Percentiles rank a stretch among this genome's conserved stretches.
These are phyloP conservation scores for Fusarium sp. DNA, from an alignment of 2,329 filamentous ascomycete species.

Conservation along the genomic window DNA sequence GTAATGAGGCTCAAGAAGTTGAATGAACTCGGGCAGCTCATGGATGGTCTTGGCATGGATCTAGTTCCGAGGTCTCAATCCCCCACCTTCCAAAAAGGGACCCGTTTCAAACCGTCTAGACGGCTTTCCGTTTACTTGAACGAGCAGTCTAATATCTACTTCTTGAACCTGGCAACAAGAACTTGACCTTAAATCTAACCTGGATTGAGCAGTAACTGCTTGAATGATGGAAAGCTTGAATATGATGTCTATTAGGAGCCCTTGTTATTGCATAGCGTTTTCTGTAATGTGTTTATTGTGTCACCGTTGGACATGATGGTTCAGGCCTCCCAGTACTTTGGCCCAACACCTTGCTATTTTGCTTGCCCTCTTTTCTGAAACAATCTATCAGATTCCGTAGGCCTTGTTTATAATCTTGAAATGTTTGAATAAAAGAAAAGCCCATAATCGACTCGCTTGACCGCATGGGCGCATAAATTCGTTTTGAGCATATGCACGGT, in stretches of 20 bases:
- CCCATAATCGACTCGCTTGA: not conserved
- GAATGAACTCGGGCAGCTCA: not conserved
- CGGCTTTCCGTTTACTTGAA: not conserved
- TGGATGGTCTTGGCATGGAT: not conserved
- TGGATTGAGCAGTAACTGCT: not conserved
- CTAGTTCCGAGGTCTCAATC: not conserved
- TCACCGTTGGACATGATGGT: not conserved
- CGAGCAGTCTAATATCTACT: not conserved
- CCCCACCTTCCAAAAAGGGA: not conserved
- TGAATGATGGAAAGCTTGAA: not conserved
- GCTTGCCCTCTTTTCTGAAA: not conserved
- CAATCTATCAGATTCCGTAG: not conserved
- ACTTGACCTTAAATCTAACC: not conserved
- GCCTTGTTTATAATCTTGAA: not conserved
- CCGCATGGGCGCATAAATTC: not conserved
- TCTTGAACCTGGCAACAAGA: not conserved
- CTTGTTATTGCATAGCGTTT: not conserved
- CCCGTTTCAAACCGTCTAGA: not conserved
- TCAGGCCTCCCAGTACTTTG: not conserved
- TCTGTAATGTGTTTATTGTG: not conserved
- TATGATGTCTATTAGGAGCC: not conserved
- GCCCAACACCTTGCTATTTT: not conserved
- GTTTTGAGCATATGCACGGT: constrained; percentile 23
- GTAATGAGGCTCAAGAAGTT: not conserved
- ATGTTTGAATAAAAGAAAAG: not conserved